A percentile compares a stretch with the other conserved stretches of the same genome.
Evolutionary conservation across 805 yeast genomes (phyloP).

Genomic region (Candida takata): DNA sequence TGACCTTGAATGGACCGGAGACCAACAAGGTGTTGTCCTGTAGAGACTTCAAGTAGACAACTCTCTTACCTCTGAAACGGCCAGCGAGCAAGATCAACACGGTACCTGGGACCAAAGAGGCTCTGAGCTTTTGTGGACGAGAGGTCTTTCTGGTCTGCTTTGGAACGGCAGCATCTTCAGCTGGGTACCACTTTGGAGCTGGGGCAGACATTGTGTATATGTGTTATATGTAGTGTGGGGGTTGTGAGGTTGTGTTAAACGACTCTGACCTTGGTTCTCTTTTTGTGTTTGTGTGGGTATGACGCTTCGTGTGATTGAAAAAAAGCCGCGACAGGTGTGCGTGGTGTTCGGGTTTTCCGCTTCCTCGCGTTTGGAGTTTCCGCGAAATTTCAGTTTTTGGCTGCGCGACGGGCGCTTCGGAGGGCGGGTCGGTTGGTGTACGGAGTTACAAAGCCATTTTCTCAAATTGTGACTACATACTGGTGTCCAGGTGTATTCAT

Average conservation of each 20-base stretch:
- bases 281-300: background rate
- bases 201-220: conserved; percentile 23
- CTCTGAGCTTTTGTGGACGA: conserved; percentile 92
- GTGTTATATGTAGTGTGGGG: background rate
- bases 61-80: conserved; percentile 99
- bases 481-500: conserved; percentile 12
- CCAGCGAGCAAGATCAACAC: conserved; percentile 97
- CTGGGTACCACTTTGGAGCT: conserved; percentile 93
- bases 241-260: background rate
- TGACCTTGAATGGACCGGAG: conserved; percentile 98
- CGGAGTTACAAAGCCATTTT: too few species aligned
- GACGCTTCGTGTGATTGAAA: conserved; percentile 3
- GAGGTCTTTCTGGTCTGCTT: conserved; percentile 85
- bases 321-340: background rate
- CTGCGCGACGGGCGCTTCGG: too few species aligned
- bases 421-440: too few species aligned
- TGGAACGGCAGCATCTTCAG: conserved; percentile 83
- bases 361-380: too few species aligned
- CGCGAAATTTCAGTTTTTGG: too few species aligned
- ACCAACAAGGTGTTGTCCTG: conserved; percentile 97
- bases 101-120: conserved; percentile 96
- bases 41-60: conserved; percentile 91
- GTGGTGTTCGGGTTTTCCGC: too few species aligned
- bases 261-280: background rate
- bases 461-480: too few species aligned